Percentiles rank a stretch among this genome's conserved stretches.
phyloP scores from a whole-genome alignment of 352 stramenopile genomes.

The Phytophthora uliginosa region DNA sequence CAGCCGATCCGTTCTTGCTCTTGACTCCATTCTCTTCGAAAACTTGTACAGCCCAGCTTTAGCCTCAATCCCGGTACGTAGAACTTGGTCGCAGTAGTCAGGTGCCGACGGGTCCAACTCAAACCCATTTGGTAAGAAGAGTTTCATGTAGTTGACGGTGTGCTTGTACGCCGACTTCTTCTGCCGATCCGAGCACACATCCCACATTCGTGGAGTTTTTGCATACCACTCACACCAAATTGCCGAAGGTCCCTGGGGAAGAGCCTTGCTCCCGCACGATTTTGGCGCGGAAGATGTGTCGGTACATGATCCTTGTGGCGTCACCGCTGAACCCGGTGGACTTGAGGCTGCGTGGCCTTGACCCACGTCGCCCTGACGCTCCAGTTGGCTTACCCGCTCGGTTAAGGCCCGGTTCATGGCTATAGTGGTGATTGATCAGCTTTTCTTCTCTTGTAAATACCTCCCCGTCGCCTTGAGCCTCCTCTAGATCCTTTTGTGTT shows the following conservation, averaged over 20 bases:
- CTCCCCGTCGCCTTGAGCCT: no score
- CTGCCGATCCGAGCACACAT: background rate
- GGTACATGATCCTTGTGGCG: no score
- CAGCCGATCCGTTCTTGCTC: background rate
- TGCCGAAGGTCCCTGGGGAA: background rate
- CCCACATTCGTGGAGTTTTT: background rate
- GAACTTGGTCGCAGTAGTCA: background rate
- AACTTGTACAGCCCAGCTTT: background rate
- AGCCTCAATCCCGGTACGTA: background rate
- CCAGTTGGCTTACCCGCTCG: no score
- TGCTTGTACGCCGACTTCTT: background rate
- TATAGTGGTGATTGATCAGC: no score
- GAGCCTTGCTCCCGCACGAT: background rate
- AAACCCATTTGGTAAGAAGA: background rate
- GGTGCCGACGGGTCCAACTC: background rate
- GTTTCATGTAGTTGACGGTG: background rate
- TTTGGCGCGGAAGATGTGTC: no score
- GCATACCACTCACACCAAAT: background rate
- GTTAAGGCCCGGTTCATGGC: no score
- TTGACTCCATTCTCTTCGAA: background rate
- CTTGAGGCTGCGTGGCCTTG: no score
- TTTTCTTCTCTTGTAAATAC: no score
- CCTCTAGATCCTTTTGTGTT: no score
- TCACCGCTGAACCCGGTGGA: no score
- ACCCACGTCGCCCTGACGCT: no score